These are phyloP conservation scores for Lactifluus pinguis DNA, from an alignment of 768 basidiomycete genomes.

Conservation along the genomic window DNA sequence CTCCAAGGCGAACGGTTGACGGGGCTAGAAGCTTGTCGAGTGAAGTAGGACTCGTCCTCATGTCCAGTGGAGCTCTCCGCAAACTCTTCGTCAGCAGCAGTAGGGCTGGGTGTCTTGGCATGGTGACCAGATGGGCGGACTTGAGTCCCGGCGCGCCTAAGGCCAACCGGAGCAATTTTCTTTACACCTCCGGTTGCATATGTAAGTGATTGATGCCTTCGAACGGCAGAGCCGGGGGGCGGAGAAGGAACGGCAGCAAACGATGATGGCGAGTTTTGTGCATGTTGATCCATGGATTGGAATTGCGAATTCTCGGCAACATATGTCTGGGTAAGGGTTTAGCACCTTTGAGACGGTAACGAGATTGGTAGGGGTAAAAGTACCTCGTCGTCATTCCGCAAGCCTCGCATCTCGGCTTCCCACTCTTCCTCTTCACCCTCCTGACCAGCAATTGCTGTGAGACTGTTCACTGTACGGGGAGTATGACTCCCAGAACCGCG, in stretches of 20 bases:
- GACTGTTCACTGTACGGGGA: slow-evolving; percentile 70
- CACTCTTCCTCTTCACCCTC: slow-evolving; percentile 87
- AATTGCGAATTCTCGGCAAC: slow-evolving; percentile 27
- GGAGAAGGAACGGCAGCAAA: slow-evolving; percentile 60
- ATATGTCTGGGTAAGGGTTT: not conserved
- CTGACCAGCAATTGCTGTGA: slow-evolving; percentile 76
- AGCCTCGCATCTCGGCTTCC: slow-evolving; percentile 56
- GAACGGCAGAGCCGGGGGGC: slow-evolving; percentile 46
- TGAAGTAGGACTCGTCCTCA: slow-evolving; percentile 49
- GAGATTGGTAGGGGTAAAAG: slow-evolving; percentile 12
- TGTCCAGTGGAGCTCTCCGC: slow-evolving; percentile 46
- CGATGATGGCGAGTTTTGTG: slow-evolving; percentile 44
- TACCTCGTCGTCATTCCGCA: slow-evolving; percentile 62
- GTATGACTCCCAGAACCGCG: slow-evolving; percentile 50
- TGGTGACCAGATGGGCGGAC: slow-evolving; percentile 30
- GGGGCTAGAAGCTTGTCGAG: slow-evolving; percentile 36
- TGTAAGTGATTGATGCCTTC: slow-evolving; percentile 73
- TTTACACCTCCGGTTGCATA: slow-evolving; percentile 45
- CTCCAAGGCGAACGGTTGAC: slow-evolving; percentile 62
- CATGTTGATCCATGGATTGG: slow-evolving; percentile 43
- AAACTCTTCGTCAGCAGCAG: slow-evolving; percentile 51
- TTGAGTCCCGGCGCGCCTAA: slow-evolving; percentile 67
- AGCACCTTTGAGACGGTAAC: slow-evolving; percentile 4
- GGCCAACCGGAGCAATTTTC: slow-evolving; percentile 38
- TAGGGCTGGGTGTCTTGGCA: slow-evolving; percentile 35